Evolutionary conservation across 2,329 filamentous ascomycete genomes (phyloP).

Genomic region (Dryadomyces quercivorus): DNA sequence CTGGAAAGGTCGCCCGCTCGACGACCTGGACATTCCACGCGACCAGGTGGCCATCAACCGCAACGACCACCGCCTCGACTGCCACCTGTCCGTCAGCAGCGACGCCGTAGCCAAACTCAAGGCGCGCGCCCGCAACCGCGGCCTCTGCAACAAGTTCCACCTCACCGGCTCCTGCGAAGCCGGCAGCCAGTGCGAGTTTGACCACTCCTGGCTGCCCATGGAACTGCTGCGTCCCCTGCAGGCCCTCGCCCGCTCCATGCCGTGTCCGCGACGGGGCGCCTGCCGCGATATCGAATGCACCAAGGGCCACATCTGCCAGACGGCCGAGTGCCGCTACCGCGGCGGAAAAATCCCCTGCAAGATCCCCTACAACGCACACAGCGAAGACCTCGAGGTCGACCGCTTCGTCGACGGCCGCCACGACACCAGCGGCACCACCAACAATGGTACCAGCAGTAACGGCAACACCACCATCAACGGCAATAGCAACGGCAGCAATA

Average conservation of each 20-base stretch:
- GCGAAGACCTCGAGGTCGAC: constrained; percentile 10
- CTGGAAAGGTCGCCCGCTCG: neutral
- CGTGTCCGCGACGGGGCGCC: constrained; percentile 16
- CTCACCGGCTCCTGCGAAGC: constrained; percentile 14
- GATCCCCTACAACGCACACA: constrained; percentile 13
- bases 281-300: constrained; percentile 17
- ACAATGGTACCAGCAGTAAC: neutral
- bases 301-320: constrained; percentile 21
- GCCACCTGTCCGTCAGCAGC: constrained; percentile 12
- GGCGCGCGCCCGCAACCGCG: constrained; percentile 11
- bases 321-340: constrained; percentile 18
- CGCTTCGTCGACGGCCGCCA: neutral
- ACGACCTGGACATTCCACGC: constrained; percentile 13
- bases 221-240: constrained; percentile 17
- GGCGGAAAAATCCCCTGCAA: constrained; percentile 19
- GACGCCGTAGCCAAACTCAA: constrained; percentile 13
- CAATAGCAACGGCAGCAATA: neutral
- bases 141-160: constrained; percentile 19
- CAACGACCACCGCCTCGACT: constrained; percentile 17
- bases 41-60: constrained; percentile 18
- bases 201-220: constrained; percentile 16
- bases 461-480: neutral
- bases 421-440: neutral
- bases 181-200: constrained; percentile 16
- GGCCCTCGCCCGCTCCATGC: constrained; percentile 17